Base-by-base conservation (phyloP, 768 basidiomycete species). In the Lactarius sanguifluus region DNA sequence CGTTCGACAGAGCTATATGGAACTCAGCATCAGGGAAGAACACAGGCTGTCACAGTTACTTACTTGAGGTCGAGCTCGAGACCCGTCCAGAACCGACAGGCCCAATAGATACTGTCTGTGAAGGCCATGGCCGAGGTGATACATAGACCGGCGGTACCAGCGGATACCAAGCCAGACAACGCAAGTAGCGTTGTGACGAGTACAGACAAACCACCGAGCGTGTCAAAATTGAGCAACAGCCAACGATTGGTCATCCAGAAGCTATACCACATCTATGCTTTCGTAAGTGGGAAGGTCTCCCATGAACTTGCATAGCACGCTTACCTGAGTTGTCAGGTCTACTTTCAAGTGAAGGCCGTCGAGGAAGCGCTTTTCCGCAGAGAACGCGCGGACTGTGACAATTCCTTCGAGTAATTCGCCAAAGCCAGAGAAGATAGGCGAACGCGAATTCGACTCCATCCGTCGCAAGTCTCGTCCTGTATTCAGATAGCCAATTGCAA, bases 191-290 rank as follows among this genome's bases (percentile, higher is more conserved):
- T 90, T 0, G 93, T 94, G 23, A 86, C 79, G 30, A 94, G 79
- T 9, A 94, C 89, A 1, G 88, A 85, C 23, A 88, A 64, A 34
- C 85, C 90, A 34, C 92, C 92, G 12, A 96, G 82, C 1, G 80
- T 70, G 75, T 97, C 94, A 73, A 94, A 96, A 68, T 91, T 87
- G 64, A 96, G 76, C 41, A 95, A 77, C 2, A 96, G 81, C 92
- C 90, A 94, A 59, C 93, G 80, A 70, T 92, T 94, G 10, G 86
- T 88, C 92, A 94, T 93, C 93, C 93, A 94, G 76, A 90, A 90
- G 16, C 79, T 83, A 73, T 92, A 91, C 89, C 88, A 91, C 89
- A 91, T 90, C 87, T 87, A 66, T 23, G 59, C 57, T 3, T 32
- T 62, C 32, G 12, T 28, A 9, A 40, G 60, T 60, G 6, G 25